Conservation (phyloP, 331 rosid genomes). For the Rhamnella rubrinervis region DNA sequence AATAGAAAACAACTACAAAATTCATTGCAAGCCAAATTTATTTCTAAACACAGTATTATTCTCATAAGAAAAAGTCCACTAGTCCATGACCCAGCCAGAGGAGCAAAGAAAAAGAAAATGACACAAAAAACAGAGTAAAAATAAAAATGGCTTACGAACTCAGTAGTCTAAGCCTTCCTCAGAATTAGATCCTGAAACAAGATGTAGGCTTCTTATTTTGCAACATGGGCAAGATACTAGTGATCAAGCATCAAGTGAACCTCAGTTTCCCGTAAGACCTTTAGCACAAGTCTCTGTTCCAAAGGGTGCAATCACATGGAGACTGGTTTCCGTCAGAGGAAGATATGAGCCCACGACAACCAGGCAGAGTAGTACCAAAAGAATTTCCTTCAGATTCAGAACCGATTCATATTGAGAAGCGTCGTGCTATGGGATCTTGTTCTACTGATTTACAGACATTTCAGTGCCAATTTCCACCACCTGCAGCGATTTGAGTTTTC, state of each 20-base stretch:
- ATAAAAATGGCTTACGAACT: too few relatives aligned
- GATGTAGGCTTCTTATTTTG: slow-evolving; percentile 96
- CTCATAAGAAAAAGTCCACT: too few relatives aligned
- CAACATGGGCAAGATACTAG: slow-evolving; percentile 99
- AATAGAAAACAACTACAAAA: too few relatives aligned
- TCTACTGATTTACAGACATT: too few relatives aligned
- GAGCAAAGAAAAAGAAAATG: too few relatives aligned
- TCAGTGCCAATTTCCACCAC: too few relatives aligned
- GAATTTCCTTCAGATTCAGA: slow-evolving; percentile 75
- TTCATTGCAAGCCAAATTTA: too few relatives aligned
- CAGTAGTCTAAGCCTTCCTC: too few relatives aligned
- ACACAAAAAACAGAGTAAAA: too few relatives aligned
- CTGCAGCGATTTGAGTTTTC: too few relatives aligned
- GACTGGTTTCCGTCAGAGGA: slow-evolving; percentile 89
- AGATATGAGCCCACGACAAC: slow-evolving; percentile 80
- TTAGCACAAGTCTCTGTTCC: slow-evolving; percentile 65
- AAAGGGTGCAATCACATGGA: slow-evolving; percentile 53
- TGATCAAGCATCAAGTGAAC: slow-evolving; percentile 63
- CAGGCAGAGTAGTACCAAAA: slow-evolving; percentile 52
- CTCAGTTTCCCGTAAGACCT: slow-evolving; percentile 64
- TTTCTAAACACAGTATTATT: too few relatives aligned
- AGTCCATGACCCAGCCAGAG: too few relatives aligned
- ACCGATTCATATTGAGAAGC: slow-evolving; percentile 69
- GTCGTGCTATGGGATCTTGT: slow-evolving; percentile 16
- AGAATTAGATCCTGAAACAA: slow-evolving; percentile 96